Conservation (phyloP, 2,329 filamentous ascomycete genomes). For the Penicillium sp. region DNA sequence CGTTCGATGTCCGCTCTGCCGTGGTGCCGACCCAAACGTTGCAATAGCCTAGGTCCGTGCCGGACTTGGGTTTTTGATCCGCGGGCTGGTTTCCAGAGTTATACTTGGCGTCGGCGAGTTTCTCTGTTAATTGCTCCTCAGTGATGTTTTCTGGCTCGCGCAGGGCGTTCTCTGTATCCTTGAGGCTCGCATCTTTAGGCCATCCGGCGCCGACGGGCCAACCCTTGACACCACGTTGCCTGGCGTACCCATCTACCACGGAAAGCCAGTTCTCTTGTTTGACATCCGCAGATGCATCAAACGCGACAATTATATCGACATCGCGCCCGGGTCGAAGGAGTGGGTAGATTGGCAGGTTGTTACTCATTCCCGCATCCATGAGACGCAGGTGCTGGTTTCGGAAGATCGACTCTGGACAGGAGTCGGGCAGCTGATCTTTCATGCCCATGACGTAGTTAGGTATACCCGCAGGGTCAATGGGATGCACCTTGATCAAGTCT, state of each 20-base stretch:
- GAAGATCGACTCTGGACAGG: slow-evolving; percentile 75
- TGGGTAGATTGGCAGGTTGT: slow-evolving; percentile 95
- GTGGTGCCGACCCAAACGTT: slow-evolving; percentile 92
- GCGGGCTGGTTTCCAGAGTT: background rate
- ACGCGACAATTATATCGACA: slow-evolving; percentile 86
- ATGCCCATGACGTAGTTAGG: slow-evolving; percentile 87
- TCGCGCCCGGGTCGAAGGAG: slow-evolving; percentile 82
- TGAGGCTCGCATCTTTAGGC: slow-evolving; percentile 64
- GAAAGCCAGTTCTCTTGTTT: slow-evolving; percentile 93
- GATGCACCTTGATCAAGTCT: slow-evolving; percentile 86
- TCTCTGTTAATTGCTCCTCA: slow-evolving; percentile 59
- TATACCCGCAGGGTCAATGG: slow-evolving; percentile 85
- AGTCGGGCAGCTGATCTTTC: slow-evolving; percentile 68
- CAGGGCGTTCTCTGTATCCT: slow-evolving; percentile 63
- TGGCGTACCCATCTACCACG: slow-evolving; percentile 87
- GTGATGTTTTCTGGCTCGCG: slow-evolving; percentile 64
- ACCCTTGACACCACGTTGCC: slow-evolving; percentile 83
- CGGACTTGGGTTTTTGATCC: slow-evolving; percentile 20
- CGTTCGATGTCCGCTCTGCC: slow-evolving; percentile 62
- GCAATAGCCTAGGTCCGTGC: slow-evolving; percentile 75
- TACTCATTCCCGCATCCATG: slow-evolving; percentile 99
- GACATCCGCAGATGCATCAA: slow-evolving; percentile 91
- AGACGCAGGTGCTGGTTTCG: slow-evolving; percentile 69
- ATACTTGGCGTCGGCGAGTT: slow-evolving; percentile 58
- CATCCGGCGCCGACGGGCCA: slow-evolving; percentile 96